These are phyloP conservation scores for Fraxinus americana DNA, from an alignment of 257 asterid genomes.

Conservation along the genomic window DNA sequence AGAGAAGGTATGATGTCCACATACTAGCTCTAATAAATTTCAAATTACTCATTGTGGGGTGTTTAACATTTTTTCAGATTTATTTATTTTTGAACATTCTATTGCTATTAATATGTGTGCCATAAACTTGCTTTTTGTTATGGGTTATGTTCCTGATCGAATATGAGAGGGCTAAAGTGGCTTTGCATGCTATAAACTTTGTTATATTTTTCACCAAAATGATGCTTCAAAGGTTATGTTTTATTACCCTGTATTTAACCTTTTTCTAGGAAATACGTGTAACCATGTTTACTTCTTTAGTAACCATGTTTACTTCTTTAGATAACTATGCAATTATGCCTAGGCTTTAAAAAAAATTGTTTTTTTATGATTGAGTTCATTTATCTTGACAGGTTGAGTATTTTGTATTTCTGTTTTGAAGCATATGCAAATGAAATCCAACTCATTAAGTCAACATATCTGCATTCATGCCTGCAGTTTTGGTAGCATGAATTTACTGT, in stretches of 20 bases:
- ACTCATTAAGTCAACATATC: neutral
- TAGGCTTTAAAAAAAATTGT: neutral
- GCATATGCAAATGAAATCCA: neutral
- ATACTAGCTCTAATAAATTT: neutral
- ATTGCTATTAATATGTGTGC: neutral
- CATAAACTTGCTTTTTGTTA: neutral
- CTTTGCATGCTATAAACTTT: neutral
- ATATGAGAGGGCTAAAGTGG: constrained; percentile 1
- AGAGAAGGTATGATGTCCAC: constrained; percentile 26
- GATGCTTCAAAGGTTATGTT: neutral
- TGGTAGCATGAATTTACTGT: neutral
- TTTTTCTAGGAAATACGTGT: neutral
- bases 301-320: neutral
- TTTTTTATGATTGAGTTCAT: neutral
- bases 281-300: neutral
- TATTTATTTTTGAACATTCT: neutral
- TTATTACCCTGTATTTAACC: neutral
- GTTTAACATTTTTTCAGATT: neutral
- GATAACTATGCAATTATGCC: neutral
- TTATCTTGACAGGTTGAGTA: neutral
- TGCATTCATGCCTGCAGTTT: neutral
- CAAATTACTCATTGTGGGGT: neutral
- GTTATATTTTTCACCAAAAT: neutral
- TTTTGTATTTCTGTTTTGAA: neutral
- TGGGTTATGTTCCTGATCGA: neutral